A percentile compares a stretch with the other conserved stretches of the same genome.
Conservation (phyloP, 139 green algal species). For the Haematococcus lacustris region DNA sequence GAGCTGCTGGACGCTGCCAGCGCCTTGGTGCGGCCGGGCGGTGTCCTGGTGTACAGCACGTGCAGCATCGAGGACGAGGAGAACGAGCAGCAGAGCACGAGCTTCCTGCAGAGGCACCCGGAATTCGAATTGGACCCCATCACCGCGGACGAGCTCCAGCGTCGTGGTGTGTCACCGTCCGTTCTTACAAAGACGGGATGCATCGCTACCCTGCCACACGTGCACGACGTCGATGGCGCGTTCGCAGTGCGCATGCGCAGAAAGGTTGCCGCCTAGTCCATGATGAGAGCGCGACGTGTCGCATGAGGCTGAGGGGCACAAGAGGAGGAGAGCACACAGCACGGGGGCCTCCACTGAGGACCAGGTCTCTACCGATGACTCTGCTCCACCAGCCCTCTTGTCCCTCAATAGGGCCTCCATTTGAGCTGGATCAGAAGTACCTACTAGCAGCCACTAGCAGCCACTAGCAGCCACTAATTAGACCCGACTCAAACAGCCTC, state of each 20-base stretch:
- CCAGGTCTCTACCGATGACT: too few relatives aligned
- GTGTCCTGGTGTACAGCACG: slow-evolving; percentile 85
- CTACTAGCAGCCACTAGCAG: too few relatives aligned
- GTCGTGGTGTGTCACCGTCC: not conserved
- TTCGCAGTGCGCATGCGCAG: slow-evolving; percentile 11
- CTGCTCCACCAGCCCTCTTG: too few relatives aligned
- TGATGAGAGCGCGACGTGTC: too few relatives aligned
- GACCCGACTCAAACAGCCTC: too few relatives aligned
- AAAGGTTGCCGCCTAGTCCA: too few relatives aligned
- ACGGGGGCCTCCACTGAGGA: too few relatives aligned
- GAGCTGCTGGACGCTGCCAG: slow-evolving; percentile 65
- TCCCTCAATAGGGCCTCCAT: too few relatives aligned
- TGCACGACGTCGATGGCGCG: not conserved
- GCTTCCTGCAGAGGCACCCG: not conserved
- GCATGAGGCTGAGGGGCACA: too few relatives aligned
- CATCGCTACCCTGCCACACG: not conserved
- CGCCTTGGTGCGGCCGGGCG: slow-evolving; percentile 62
- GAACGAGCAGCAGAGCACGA: slow-evolving; percentile 11
- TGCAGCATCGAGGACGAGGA: slow-evolving; percentile 52
- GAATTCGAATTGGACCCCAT: not conserved
- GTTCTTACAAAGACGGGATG: not conserved
- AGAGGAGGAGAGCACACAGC: too few relatives aligned
- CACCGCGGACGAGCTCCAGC: not conserved
- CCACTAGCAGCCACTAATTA: too few relatives aligned
- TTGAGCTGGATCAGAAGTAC: too few relatives aligned